A percentile compares a stretch with the other conserved stretches of the same genome.
phyloP scores from a whole-genome alignment of 208 protist genomes.

The Crithidia expoeki region DNA sequence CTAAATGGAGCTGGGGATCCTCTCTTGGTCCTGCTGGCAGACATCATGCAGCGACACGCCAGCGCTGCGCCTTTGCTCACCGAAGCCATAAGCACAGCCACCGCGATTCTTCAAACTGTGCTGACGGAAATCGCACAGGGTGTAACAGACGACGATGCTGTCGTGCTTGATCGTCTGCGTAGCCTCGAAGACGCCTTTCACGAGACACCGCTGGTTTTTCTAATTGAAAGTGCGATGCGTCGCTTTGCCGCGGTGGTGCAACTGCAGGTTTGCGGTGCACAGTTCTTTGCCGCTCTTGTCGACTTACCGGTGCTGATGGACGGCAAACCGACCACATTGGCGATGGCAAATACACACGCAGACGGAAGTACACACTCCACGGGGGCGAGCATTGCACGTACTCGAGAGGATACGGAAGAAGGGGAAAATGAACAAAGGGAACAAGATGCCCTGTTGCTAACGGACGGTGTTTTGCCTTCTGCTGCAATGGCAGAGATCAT shows the following conservation, averaged over 20 bases:
- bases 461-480: no score
- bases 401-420: not conserved
- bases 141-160: not conserved
- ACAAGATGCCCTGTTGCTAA: no score
- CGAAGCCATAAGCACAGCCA: conserved; percentile 17
- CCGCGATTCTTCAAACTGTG: conserved; percentile 15
- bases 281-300: conserved; percentile 52
- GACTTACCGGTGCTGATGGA: conserved; percentile 20
- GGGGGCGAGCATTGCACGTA: no score
- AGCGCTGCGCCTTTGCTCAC: conserved; percentile 24
- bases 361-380: no score
- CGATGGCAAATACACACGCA: no score
- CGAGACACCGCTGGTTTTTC: conserved; percentile 35
- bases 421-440: no score
- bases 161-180: not conserved
- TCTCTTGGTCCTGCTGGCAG: conserved; percentile 11
- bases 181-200: conserved; percentile 35
- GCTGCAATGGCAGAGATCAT: conserved; percentile 50
- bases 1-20: conserved; percentile 12
- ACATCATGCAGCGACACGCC: conserved; percentile 28
- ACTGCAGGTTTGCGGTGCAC: conserved; percentile 41
- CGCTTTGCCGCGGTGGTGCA: conserved; percentile 31
- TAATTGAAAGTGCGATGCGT: conserved; percentile 43
- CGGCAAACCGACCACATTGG: no score
- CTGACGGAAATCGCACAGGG: conserved; percentile 3